These are phyloP conservation scores for Albatrellus sp. DNA, from an alignment of 1,284 basidiomycete genomes.

Conservation along the genomic window DNA sequence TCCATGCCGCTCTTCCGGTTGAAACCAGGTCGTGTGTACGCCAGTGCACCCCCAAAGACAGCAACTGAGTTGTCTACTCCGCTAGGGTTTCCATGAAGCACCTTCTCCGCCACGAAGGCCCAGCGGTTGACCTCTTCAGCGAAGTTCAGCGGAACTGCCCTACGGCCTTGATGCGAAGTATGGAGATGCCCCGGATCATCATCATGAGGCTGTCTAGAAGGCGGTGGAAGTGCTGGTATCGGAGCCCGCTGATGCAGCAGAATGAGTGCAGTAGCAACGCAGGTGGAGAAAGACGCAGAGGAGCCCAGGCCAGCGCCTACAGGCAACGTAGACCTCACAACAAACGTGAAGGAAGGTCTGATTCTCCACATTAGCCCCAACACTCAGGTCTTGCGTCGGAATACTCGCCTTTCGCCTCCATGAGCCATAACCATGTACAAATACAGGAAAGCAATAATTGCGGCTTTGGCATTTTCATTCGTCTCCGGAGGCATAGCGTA, in stretches of 20 bases:
- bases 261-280: slow-evolving; percentile 73
- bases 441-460: slow-evolving; percentile 84
- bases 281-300: slow-evolving; percentile 89
- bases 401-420: slow-evolving; percentile 40
- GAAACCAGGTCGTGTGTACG: slow-evolving; percentile 78
- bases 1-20: slow-evolving; percentile 73
- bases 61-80: slow-evolving; percentile 96
- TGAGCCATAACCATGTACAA: slow-evolving; percentile 77
- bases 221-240: slow-evolving; percentile 36
- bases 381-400: slow-evolving; percentile 2
- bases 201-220: slow-evolving; percentile 24
- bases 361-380: background rate
- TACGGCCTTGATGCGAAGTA: slow-evolving; percentile 51
- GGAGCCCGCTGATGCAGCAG: slow-evolving; percentile 54
- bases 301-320: slow-evolving; percentile 97
- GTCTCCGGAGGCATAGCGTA: slow-evolving; percentile 36
- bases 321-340: slow-evolving; percentile 87
- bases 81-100: slow-evolving; percentile 94
- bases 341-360: slow-evolving; percentile 69
- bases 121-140: slow-evolving; percentile 83
- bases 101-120: slow-evolving; percentile 94
- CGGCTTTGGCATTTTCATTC: slow-evolving; percentile 45
- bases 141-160: slow-evolving; percentile 41
- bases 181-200: slow-evolving; percentile 39
- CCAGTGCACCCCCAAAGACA: slow-evolving; percentile 87